Evolutionary conservation across 148 eudicot species (phyloP).

Genomic region (Rhododendron simsii): DNA sequence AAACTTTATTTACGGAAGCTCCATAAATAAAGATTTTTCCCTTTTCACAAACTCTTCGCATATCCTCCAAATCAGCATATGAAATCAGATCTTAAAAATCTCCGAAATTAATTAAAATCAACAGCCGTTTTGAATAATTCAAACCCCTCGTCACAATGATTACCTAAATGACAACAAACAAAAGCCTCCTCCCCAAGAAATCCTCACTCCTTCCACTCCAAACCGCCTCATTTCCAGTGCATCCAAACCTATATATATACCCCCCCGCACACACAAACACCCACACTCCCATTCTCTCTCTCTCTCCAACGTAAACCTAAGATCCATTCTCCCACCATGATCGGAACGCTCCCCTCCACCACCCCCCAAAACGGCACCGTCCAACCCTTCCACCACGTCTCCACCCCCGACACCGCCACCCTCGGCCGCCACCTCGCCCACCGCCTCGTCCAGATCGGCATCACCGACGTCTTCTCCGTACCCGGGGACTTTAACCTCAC

Average conservation of each 20-base stretch:
- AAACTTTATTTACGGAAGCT: too few relatives aligned
- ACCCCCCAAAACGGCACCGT: background rate
- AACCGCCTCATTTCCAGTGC: background rate
- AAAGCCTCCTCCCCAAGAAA: background rate
- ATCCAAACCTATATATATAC: background rate
- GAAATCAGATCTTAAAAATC: background rate
- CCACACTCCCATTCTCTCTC: background rate
- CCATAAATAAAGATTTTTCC: too few relatives aligned
- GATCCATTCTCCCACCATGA: background rate
- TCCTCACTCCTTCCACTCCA: background rate
- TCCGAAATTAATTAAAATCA: background rate
- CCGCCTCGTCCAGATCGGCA: slow-evolving; percentile 10
- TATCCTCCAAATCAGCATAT: background rate
- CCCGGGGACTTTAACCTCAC: slow-evolving; percentile 24
- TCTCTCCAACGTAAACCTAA: slow-evolving; percentile 24
- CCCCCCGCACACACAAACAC: background rate
- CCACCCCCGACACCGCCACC: background rate
- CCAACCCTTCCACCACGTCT: background rate
- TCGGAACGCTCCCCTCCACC: background rate
- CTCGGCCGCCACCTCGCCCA: slow-evolving; percentile 16
- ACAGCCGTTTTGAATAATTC: background rate
- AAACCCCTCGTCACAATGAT: background rate
- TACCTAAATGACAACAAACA: background rate
- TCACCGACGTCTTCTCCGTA: slow-evolving; percentile 14
- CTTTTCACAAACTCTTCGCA: background rate